Base-by-base conservation (phyloP, 2,329 filamentous ascomycete species). In the Venturia nashicola region DNA sequence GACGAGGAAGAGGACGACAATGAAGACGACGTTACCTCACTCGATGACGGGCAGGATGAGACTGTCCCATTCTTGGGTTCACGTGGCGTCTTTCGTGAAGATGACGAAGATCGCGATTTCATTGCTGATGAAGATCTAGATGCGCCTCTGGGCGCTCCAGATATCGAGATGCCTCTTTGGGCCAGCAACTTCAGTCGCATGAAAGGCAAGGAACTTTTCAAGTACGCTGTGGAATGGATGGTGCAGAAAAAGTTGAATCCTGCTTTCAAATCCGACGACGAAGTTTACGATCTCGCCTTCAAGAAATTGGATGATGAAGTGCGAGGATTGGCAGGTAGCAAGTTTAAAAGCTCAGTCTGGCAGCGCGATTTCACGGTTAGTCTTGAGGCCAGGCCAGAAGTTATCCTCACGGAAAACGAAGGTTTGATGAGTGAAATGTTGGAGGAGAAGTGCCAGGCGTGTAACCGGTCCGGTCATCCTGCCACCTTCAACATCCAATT, bases 231-330 rank as follows among this genome's bases (percentile, higher is more conserved):
- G 1, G 88, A 91, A 71, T 93, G 89, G 89, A 87, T 92, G 75
- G 86, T 93, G 2, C 88, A 91, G 69, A 89, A 88, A 71, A 86
- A 87, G 68, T 80, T 94, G 61, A 87, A 91, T 68, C 89, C 88
- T 0, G 83, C 79, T 0, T 92, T 91, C 69, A 76, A 82, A 12
- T 80, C 81, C 20, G 76, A 82, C 5, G 83, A 89, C 65, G 78
- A 82, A 8, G 76, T 91, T 14, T 94, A 91, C 72, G 70, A 75
- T 14, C 78, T 88, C 34, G 85, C 88, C 0, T 91, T 91, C 77
- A 76, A 77, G 60, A 90, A 90, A 70, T 78, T 93, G 0, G 83
- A 90, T 67, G 84, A 89, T 67, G 87, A 91, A 71, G 83, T 89
- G 16, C 79, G 78, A 46, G 87, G 84, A 0, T 80, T 89, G 2